Percentiles rank a stretch among this genome's conserved stretches.
Evolutionary conservation across 1,284 basidiomycete genomes (phyloP).

Genomic region (Naganishia albida): DNA sequence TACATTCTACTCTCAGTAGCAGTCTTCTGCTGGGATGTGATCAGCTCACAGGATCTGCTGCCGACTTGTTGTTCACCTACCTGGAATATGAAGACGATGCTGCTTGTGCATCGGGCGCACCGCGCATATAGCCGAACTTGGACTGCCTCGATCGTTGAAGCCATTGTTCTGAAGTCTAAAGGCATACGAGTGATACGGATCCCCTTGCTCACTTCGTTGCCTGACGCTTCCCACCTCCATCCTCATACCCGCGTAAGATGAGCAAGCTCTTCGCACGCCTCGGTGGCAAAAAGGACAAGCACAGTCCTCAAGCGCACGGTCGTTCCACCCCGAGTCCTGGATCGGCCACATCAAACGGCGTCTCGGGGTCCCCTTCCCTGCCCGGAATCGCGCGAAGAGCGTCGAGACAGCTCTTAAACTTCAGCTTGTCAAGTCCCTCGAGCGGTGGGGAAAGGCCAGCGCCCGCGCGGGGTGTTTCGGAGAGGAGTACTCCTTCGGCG

Average conservation of each 20-base stretch:
- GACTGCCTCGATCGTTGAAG: too few species aligned
- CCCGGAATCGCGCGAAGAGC: neutral
- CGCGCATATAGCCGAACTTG: too few species aligned
- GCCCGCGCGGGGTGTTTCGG: neutral
- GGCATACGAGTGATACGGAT: too few species aligned
- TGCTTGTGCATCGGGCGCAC: too few species aligned
- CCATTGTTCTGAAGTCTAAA: too few species aligned
- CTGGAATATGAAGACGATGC: too few species aligned
- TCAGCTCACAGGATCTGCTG: too few species aligned
- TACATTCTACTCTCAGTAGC: too few species aligned
- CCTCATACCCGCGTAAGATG: neutral
- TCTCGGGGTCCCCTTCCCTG: neutral
- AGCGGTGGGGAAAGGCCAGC: neutral
- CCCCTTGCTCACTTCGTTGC: too few species aligned
- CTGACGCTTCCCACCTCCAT: too few species aligned
- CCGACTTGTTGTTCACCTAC: too few species aligned
- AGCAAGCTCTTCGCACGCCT: slow-evolving; percentile 15
- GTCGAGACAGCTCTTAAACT: slow-evolving; percentile 6
- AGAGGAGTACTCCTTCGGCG: neutral
- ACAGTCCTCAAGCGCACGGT: neutral
- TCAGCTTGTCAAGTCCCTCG: neutral
- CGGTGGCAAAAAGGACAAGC: slow-evolving; percentile 10
- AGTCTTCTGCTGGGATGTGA: too few species aligned
- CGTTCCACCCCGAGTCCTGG: neutral
- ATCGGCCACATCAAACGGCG: neutral